Base-by-base conservation (phyloP, 2,329 filamentous ascomycete species). In the Colletotrichum melonis region DNA sequence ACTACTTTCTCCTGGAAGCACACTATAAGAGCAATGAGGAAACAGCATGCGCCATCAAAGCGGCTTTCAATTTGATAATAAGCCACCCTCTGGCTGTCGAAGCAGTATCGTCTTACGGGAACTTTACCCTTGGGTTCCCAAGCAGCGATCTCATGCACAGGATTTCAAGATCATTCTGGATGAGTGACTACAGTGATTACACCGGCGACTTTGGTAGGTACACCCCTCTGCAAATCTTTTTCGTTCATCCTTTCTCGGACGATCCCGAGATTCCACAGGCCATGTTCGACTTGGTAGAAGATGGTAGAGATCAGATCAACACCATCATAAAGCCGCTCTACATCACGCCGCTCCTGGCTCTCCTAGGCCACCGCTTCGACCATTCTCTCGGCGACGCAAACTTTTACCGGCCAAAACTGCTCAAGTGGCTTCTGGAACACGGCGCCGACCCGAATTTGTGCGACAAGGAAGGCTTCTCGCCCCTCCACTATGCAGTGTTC, bases 401-500 rank as follows among this genome's bases (percentile, higher is more conserved):
- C 19, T 72, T 72, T 38, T 72, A 63, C 38, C 65, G 69, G 11
- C 69, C 59, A 24, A 16, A 22, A 32, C 42, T 72, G n/a, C 24
- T 72, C 24, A 12, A 63, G 30, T 72, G 69, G 69, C 65, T 69
- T 5, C 30, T 72, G 16, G 7, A 46, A 7, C 42, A 72, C 38
- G 65, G 69, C 1, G 65, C 69, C 5, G 54, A 72, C n/a, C 69
- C 69, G n/a, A 46, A 72, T 42, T 52, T 63, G 2, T 16, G 24
- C 19, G 69, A 69, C 64, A 28, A 7, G 9, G 57, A 72, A 62
- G 69, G 69, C 19, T 69, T 72, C 46, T 49, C 35, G 5, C 58
- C 69, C 19, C 69, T 72, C 11, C 69, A 72, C 38, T 63, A 68
- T 52, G 64, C 64, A 14, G 64, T 55, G 16, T 72, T 72, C 28